Conservation (phyloP, 202 grass and related monocot genomes). For the Carex sylvatica region DNA sequence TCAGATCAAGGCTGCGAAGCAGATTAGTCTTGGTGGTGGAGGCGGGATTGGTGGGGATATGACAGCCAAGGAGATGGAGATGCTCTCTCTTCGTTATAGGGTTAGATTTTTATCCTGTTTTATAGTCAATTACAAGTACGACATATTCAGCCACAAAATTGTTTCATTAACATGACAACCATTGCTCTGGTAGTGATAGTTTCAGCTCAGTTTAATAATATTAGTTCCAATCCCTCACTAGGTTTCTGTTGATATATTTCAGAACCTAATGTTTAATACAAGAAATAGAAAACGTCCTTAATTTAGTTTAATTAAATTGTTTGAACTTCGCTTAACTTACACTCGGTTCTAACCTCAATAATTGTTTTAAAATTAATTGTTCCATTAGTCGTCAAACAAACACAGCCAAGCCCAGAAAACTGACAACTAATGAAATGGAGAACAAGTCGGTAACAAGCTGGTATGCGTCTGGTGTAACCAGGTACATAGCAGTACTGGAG, state of each 20-base stretch:
- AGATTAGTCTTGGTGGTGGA: constrained; percentile 67
- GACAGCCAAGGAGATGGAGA: constrained; percentile 39
- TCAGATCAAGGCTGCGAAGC: constrained; percentile 92
- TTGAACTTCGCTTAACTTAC: neutral
- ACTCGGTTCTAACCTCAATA: neutral
- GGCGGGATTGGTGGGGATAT: constrained; percentile 11
- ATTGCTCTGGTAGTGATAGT: neutral
- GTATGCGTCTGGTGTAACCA: neutral
- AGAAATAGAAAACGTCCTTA: neutral
- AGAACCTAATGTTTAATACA: neutral
- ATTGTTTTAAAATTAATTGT: neutral
- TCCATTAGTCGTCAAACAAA: neutral
- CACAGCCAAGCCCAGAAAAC: neutral
- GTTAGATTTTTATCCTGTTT: constrained; percentile 24
- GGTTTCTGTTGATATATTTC: neutral
- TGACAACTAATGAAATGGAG: neutral
- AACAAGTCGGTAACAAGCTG: neutral
- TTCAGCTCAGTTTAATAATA: neutral
- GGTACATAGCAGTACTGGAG: neutral
- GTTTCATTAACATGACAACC: neutral
- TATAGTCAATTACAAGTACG: neutral
- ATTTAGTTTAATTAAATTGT: neutral
- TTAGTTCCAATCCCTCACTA: neutral
- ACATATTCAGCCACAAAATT: neutral
- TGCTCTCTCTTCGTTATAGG: constrained; percentile 75